Conservation (phyloP, 1,284 basidiomycete species). For the Cryptococcus deneoformans region DNA sequence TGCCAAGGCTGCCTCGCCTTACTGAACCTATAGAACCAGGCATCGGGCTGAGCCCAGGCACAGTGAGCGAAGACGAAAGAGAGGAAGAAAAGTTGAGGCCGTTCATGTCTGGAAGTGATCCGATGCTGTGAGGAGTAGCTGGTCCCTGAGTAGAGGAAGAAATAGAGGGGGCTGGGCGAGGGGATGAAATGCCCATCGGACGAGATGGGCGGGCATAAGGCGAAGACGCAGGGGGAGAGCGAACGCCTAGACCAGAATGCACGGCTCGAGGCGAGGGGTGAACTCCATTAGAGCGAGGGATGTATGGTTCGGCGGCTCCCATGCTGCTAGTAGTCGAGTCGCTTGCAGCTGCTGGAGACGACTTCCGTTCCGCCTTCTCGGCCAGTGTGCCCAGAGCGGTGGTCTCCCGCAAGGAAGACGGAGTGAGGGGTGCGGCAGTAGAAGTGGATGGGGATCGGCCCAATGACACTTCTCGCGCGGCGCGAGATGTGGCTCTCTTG, state of each 20-base stretch:
- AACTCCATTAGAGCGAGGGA: constrained; percentile 4
- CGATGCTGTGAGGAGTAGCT: constrained; percentile 29
- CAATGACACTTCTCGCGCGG: constrained; percentile 37
- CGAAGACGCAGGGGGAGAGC: constrained; percentile 2
- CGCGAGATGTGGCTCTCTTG: constrained; percentile 26
- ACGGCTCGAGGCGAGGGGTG: constrained; percentile 4
- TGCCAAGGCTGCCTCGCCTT: not conserved
- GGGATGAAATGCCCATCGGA: constrained; percentile 15
- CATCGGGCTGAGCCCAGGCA: constrained; percentile 14
- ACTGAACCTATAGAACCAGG: constrained; percentile 15
- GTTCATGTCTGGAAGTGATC: constrained; percentile 41
- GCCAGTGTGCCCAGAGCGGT: constrained; percentile 20
- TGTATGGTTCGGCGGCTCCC: constrained; percentile 28
- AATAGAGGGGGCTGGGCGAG: constrained; percentile 11
- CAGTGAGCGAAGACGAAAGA: not conserved
- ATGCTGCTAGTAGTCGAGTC: constrained; percentile 46
- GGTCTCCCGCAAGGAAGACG: constrained; percentile 35
- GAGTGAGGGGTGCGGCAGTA: constrained; percentile 35
- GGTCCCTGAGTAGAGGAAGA: constrained; percentile 22
- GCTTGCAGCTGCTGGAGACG: constrained; percentile 35
- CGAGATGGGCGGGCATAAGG: constrained; percentile 5
- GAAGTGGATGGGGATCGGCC: constrained; percentile 38
- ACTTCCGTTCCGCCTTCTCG: constrained; percentile 15
- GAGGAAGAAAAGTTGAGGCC: constrained; percentile 31
- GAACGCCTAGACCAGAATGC: not conserved